Evolutionary conservation across 208 protist genomes (phyloP), one percentile per base, ranked within the genome.

Genomic region (Trypanosoma conorhini): DNA sequence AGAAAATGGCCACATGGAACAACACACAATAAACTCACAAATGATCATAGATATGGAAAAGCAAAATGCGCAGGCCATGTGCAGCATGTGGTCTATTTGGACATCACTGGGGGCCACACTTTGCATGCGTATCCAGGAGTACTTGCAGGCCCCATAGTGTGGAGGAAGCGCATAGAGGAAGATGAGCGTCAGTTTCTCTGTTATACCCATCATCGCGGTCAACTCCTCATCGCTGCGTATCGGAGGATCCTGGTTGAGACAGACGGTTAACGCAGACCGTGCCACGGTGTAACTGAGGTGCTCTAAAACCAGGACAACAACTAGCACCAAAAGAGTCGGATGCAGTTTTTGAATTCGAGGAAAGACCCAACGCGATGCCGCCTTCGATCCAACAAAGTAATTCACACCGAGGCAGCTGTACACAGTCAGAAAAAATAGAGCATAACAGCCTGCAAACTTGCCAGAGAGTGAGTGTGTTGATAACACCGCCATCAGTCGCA

Each of bases 51-150:
- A 59, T 22, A 80, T 35, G 21, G 59, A 66, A 17, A 91, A 44
- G 59, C 63, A 67, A 60, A 81, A 84, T 62, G 83, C 77, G 58
- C 83, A 78, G 50, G 77, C 74, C 40, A 89, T 52, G 44, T 79
- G 82, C n/a, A 82, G 62, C 28, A 91, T 62, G 62, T 89, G 79
- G 52, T 87, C 85, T 31, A 70, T 44, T 7, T 82, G 67, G n/a
- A 82, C 67, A 30, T 79, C 57, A 78, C 77, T 80, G 51, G 81
- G 74, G 17, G 80, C 65, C n/a, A 77, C 70, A 9, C 76, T 72
- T 60, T 86, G 85, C 66, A 87, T 79, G 17, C 67, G 63, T 42
- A 94, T 82, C 88, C 88, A 94, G n/a, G 82, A 82, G 59, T 81
- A 86, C 62, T 80, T 85, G 63, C 88, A 94, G 40, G 76, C 64